Base-by-base conservation (phyloP, 768 basidiomycete species). In the Mycena pura region DNA sequence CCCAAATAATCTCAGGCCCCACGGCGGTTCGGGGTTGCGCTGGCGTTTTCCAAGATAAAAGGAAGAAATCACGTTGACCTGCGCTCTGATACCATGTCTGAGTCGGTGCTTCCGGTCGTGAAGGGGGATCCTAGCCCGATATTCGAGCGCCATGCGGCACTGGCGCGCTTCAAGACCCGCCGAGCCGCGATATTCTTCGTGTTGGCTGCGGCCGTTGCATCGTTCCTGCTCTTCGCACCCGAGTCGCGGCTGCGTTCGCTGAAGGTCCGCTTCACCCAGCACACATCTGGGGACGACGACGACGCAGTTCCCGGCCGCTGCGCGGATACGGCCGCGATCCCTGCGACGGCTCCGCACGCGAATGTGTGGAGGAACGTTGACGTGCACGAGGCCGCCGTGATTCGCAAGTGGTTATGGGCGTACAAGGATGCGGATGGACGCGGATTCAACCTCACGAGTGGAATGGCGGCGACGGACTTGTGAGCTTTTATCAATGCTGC, bases 291-390 rank as follows among this genome's bases (percentile, higher is more conserved):
- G 40, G 34, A 55, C 17, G n/a, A n/a, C n/a, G n/a, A n/a, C n/a
- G n/a, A 14, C 50, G n/a, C n/a, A n/a, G 27, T 52, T 2, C 64
- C 64, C 2, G 51, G 56, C 3, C 7, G 44, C 11, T 66, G 64
- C 19, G 64, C 60, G 15, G 64, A 66, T 36, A 62, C 56, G 15
- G 19, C 60, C 19, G 51, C 64, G 34, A 52, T 66, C 9, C 51
- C 51, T 8, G 25, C 41, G n/a, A 53, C 39, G 7, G 64, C 64
- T 19, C 64, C 64, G 22, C 57, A 27, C n/a, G 6, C 31, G 2
- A 66, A 66, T 38, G 64, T 66, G 34, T 66, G 64, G 64, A 53
- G 52, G 64, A 66, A 66, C 31, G 44, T 66, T 21, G 60, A 62
- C 47, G 60, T 66, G 14, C 56, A 62, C n/a, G 64, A 66, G 21